phyloP scores from a whole-genome alignment of 768 basidiomycete species.

The Paxillus involutus region DNA sequence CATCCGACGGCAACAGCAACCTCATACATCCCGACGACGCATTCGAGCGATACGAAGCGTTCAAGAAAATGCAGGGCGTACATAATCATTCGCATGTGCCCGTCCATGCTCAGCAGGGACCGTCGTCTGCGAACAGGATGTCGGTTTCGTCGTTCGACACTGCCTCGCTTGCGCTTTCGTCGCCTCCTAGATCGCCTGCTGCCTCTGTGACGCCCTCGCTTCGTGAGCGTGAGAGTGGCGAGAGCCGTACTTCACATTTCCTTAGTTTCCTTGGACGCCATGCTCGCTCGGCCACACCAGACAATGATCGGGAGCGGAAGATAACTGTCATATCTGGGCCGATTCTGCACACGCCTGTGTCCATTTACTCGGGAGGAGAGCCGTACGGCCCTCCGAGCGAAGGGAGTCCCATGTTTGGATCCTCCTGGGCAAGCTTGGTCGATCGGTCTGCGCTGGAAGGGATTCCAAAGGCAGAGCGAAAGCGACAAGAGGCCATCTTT shows the following conservation, averaged over 20 bases:
- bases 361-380: slow-evolving; percentile 13
- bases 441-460: slow-evolving; percentile 81
- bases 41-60: slow-evolving; percentile 87
- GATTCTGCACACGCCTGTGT: slow-evolving; percentile 40
- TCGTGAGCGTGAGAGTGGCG: slow-evolving; percentile 30
- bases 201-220: slow-evolving; percentile 30
- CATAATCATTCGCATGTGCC: slow-evolving; percentile 8
- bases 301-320: slow-evolving; percentile 43
- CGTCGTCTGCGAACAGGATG: slow-evolving; percentile 41
- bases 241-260: slow-evolving; percentile 47
- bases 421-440: slow-evolving; percentile 94
- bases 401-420: slow-evolving; percentile 56
- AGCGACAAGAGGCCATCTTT: slow-evolving; percentile 93
- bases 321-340: slow-evolving; percentile 69
- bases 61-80: slow-evolving; percentile 51
- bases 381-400: slow-evolving; percentile 34
- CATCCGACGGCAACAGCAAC: slow-evolving; percentile 14
- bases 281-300: slow-evolving; percentile 46
- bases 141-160: slow-evolving; percentile 65
- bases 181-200: slow-evolving; percentile 43
- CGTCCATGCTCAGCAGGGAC: background rate
- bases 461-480: slow-evolving; percentile 75
- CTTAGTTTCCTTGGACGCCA: slow-evolving; percentile 62
- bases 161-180: slow-evolving; percentile 27
- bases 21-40: slow-evolving; percentile 67